Conservation (phyloP, 805 yeast genomes). For the Lipomyces yamadae region DNA sequence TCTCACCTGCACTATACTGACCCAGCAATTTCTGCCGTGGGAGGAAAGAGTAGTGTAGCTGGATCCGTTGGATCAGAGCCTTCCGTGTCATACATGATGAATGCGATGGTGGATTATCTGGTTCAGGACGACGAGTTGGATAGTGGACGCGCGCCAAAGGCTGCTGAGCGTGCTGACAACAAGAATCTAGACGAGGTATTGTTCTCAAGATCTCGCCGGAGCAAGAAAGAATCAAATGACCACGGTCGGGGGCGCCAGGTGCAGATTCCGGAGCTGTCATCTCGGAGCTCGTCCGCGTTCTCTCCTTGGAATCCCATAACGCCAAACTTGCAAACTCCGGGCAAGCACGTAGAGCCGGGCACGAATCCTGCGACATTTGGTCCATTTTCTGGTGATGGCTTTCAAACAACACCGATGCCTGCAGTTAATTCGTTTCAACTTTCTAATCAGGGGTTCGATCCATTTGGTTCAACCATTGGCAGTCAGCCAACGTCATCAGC, state of each 20-base stretch:
- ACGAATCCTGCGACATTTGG: background rate
- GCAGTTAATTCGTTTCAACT: background rate
- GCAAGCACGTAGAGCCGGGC: background rate
- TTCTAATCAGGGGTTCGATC: background rate
- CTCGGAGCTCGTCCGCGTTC: background rate
- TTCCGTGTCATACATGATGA: slow-evolving; percentile 28
- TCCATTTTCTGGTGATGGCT: background rate
- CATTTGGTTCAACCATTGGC: background rate
- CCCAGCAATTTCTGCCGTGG: background rate
- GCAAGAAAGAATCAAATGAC: background rate
- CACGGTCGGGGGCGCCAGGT: slow-evolving; percentile 1
- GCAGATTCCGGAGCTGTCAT: background rate
- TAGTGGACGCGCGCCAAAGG: background rate
- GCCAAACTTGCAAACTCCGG: background rate
- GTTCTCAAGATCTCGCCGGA: slow-evolving; percentile 2
- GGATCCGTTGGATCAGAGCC: slow-evolving; percentile 8
- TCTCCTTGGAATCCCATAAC: slow-evolving; percentile 1
- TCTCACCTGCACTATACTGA: background rate
- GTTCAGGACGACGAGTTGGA: slow-evolving; percentile 22
- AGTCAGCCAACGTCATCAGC: background rate
- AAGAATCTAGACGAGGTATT: background rate
- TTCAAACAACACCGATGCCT: background rate
- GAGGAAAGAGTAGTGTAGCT: background rate
- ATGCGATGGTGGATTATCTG: slow-evolving; percentile 35
- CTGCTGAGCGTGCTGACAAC: background rate